Conservation (phyloP, 2,329 filamentous ascomycete species). For the Diaporthe amygdali region DNA sequence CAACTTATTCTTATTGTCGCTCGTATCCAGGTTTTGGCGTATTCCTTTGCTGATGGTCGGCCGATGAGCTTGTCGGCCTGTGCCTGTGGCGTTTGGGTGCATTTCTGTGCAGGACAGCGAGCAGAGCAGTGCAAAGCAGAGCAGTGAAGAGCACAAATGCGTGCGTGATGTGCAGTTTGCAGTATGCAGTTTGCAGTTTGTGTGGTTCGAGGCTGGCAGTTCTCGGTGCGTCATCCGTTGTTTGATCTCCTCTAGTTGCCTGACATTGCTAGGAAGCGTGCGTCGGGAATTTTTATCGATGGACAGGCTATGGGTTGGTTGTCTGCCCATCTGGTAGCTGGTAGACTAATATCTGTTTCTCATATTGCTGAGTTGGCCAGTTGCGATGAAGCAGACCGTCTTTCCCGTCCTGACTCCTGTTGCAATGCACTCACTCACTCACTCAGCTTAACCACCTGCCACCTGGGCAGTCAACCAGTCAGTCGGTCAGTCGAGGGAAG, state of each 20-base stretch:
- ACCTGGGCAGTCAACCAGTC: not conserved
- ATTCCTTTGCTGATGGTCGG: not conserved
- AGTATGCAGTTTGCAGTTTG: too few species aligned
- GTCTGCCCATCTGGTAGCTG: too few species aligned
- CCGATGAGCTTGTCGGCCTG: not conserved
- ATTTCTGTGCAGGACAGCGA: not conserved
- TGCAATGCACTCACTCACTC: too few species aligned
- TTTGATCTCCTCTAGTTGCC: conserved; percentile 9
- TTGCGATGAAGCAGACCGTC: not conserved
- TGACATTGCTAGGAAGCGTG: not conserved
- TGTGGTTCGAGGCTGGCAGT: too few species aligned
- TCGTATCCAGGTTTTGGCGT: not conserved
- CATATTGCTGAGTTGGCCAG: not conserved
- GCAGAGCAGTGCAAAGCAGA: not conserved
- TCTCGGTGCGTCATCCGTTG: not conserved
- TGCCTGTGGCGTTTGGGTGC: conserved; percentile 3
- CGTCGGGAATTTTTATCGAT: not conserved
- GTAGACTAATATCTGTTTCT: not conserved
- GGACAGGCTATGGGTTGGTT: too few species aligned
- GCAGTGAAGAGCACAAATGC: not conserved
- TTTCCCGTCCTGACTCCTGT: not conserved
- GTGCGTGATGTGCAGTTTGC: not conserved
- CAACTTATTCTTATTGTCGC: not conserved
- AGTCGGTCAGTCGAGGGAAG: not conserved
- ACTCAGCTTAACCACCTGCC: not conserved